phyloP scores from a whole-genome alignment of 768 basidiomycete genomes.

The Termitomyces sp. region DNA sequence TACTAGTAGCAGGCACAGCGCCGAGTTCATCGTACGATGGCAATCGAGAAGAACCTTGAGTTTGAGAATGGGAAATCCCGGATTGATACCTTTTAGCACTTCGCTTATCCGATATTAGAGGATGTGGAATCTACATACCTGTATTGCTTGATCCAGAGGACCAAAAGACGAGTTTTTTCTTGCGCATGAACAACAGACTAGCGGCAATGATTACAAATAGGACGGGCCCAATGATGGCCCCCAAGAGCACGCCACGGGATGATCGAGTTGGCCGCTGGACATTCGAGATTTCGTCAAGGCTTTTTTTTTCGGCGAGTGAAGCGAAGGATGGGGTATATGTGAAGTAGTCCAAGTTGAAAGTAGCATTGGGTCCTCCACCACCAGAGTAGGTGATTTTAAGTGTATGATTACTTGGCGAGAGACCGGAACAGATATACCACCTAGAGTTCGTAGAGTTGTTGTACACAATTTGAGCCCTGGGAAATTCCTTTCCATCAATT shows the following conservation, averaged over 20 bases:
- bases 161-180: not conserved
- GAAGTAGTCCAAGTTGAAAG: not conserved
- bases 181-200: not conserved
- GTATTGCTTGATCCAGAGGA: not conserved
- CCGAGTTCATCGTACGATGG: not conserved
- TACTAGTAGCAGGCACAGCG: not conserved
- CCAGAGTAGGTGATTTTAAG: not conserved
- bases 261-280: not conserved
- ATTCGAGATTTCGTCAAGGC: not conserved
- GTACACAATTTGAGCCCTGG: not conserved
- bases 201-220: not conserved
- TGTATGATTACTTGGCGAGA: not conserved
- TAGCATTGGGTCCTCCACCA: not conserved
- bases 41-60: not conserved
- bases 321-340: not conserved
- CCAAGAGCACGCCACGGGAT: not conserved
- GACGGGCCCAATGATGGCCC: not conserved
- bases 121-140: not conserved
- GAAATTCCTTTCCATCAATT: not conserved
- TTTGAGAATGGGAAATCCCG: not conserved
- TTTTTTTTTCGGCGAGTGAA: not conserved
- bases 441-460: not conserved
- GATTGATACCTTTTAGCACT: not conserved
- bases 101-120: not conserved
- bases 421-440: not conserved